A percentile compares a stretch with the other conserved stretches of the same genome.
phyloP scores from a whole-genome alignment of 2,329 filamentous ascomycete species.

The Colletotrichum tropicicola region DNA sequence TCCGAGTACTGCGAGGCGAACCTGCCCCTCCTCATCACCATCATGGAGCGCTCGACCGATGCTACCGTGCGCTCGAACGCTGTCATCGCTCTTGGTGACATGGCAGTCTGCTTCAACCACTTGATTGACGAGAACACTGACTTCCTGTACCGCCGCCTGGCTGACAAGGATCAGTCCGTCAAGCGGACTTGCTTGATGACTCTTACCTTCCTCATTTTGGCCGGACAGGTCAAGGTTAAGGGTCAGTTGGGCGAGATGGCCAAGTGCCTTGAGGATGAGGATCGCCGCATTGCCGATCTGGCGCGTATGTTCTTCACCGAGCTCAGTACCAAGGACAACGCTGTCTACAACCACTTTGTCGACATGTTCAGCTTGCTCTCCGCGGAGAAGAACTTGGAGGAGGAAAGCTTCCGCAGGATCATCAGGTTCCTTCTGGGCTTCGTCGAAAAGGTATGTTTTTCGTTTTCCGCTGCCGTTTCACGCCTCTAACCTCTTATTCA shows the following conservation, averaged over 20 bases:
- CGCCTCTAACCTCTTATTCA: constrained; percentile 45
- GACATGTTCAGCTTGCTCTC: constrained; percentile 97
- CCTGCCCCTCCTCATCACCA: constrained; percentile 92
- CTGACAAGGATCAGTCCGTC: constrained; percentile 87
- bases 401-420: constrained; percentile 86
- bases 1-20: constrained; percentile 96
- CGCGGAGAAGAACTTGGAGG: constrained; percentile 80
- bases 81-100: constrained; percentile 95
- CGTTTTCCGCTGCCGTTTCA: background rate
- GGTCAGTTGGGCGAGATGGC: constrained; percentile 99
- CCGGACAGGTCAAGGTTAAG: constrained; percentile 99
- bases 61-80: constrained; percentile 95
- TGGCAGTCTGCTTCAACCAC: constrained; percentile 99
- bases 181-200: constrained; percentile 99
- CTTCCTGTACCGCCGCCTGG: constrained; percentile 92
- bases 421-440: constrained; percentile 94
- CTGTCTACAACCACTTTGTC: constrained; percentile 98
- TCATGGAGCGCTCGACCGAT: constrained; percentile 93
- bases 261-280: constrained; percentile 96
- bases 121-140: constrained; percentile 99
- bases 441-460: constrained; percentile 85
- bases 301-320: constrained; percentile 99
- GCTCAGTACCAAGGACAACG: constrained; percentile 96
- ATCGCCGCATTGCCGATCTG: constrained; percentile 92
- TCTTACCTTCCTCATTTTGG: constrained; percentile 93